Evolutionary conservation across 129 eudicot genomes (phyloP), one percentile per base, ranked within the genome.

Genomic region (Glebionis coronaria): DNA sequence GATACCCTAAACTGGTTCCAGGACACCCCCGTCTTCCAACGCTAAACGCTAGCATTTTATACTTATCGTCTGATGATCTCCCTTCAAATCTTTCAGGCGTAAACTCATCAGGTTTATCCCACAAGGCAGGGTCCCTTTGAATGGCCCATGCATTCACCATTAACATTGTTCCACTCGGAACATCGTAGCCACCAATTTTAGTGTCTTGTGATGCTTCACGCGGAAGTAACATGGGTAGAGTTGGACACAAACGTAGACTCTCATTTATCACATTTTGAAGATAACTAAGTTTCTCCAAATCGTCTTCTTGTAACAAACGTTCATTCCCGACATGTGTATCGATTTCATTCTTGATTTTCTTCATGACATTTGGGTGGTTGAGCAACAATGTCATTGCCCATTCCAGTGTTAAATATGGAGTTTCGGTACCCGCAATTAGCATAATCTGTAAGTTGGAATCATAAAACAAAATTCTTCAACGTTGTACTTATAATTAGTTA

Each of bases 381-480:
- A 79, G 75, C 12, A 79, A 57, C 16, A 61, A 65, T 0, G 73
- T 31, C 73, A 77, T 47, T 45, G 46, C 38, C 73, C 82, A 70
- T 51, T 81, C 76, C 23, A 77, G 52, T 45, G 81, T 80, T 57
- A 49, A 55, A 3, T 80, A 25, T 40, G 80, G 64, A 3, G 87
- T n/a, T n/a, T n/a, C n/a, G n/a, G n/a, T n/a, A n/a, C n/a, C n/a
- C n/a, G n/a, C n/a, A n/a, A n/a, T n/a, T n/a, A n/a, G n/a, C n/a
- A n/a, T n/a, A n/a, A n/a, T n/a, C n/a, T n/a, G n/a, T n/a, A n/a
- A n/a, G n/a, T 51, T 67, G 4, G 44, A 49, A 7, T 10, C 25
- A 51, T 18, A 46, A 49, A 49, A n/a, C n/a, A 9, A 31, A 31
- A 31, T 31, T 31, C 40, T 4, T 31, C 40, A 31, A 31, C 8